Evolutionary conservation across 805 yeast species (phyloP).

Genomic region (Wickerhamomyces sydowiorum): DNA sequence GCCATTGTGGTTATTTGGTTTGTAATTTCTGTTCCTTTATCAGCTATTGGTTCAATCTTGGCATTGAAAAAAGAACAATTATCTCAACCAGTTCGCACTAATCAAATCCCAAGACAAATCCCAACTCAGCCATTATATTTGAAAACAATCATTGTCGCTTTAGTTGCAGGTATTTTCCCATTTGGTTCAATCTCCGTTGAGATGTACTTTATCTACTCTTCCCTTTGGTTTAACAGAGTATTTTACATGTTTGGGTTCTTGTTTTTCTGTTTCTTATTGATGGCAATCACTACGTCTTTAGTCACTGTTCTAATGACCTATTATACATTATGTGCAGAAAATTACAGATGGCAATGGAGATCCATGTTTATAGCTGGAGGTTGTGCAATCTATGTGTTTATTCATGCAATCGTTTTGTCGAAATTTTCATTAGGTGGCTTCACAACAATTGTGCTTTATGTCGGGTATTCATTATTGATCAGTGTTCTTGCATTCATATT

Average conservation of each 20-base stretch:
- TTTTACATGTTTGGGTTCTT: slow-evolving; percentile 98
- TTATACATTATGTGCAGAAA: slow-evolving; percentile 81
- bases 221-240: slow-evolving; percentile 89
- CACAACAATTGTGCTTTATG: slow-evolving; percentile 69
- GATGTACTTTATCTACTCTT: slow-evolving; percentile 84
- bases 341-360: slow-evolving; percentile 98
- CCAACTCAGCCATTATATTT: slow-evolving; percentile 88
- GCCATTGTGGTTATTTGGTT: slow-evolving; percentile 85
- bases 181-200: slow-evolving; percentile 94
- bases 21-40: slow-evolving; percentile 74
- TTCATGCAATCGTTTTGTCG: slow-evolving; percentile 75
- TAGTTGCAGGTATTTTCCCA: slow-evolving; percentile 87
- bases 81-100: slow-evolving; percentile 79
- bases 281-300: slow-evolving; percentile 74
- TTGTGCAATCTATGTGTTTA: slow-evolving; percentile 74
- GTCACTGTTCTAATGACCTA: slow-evolving; percentile 79
- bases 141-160: slow-evolving; percentile 56
- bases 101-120: slow-evolving; percentile 94
- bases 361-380: slow-evolving; percentile 85
- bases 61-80: slow-evolving; percentile 58
- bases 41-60: slow-evolving; percentile 74
- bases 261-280: slow-evolving; percentile 79
- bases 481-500: slow-evolving; percentile 68
- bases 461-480: slow-evolving; percentile 76
- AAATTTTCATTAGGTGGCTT: slow-evolving; percentile 67